Evolutionary conservation across 441 rosid genomes (phyloP).

Genomic region (Eutrema salsugineum): DNA sequence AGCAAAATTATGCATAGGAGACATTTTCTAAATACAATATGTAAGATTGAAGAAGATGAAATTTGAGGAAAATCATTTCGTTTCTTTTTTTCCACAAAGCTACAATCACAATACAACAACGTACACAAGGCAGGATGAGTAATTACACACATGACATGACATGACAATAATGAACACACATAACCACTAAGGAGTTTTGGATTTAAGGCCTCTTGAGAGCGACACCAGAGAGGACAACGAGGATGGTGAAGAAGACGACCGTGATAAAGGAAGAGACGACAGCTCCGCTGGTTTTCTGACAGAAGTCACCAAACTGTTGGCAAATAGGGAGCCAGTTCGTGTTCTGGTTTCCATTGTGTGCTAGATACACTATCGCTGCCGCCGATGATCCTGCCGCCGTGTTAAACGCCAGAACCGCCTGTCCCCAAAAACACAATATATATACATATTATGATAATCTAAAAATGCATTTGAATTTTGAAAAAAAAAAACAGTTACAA

Average conservation of each 20-base stretch:
- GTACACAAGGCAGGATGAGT: background rate
- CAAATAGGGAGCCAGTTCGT: constrained; percentile 81
- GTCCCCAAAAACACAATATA: too few relatives aligned
- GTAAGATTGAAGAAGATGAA: background rate
- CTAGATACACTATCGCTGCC: constrained; percentile 68
- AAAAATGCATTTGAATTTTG: too few relatives aligned
- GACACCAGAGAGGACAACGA: constrained; percentile 54
- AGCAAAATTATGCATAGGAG: background rate
- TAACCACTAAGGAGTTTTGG: background rate
- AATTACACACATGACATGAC: constrained; percentile 11
- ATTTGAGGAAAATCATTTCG: background rate
- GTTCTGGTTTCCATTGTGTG: constrained; percentile 74
- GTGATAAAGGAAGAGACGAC: constrained; percentile 62
- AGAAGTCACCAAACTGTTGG: constrained; percentile 74
- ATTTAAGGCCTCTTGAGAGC: constrained; percentile 42
- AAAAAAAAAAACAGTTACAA: too few relatives aligned
- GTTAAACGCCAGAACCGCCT: constrained; percentile 49
- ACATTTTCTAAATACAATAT: background rate
- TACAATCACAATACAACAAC: constrained; percentile 15
- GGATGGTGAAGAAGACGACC: constrained; percentile 36
- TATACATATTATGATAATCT: too few relatives aligned
- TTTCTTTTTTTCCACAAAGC: background rate
- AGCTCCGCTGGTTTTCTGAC: constrained; percentile 72
- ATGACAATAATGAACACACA: background rate
- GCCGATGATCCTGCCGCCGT: constrained; percentile 63